Base-by-base conservation (phyloP, 768 basidiomycete species). In the Xerocomellus intermedius region DNA sequence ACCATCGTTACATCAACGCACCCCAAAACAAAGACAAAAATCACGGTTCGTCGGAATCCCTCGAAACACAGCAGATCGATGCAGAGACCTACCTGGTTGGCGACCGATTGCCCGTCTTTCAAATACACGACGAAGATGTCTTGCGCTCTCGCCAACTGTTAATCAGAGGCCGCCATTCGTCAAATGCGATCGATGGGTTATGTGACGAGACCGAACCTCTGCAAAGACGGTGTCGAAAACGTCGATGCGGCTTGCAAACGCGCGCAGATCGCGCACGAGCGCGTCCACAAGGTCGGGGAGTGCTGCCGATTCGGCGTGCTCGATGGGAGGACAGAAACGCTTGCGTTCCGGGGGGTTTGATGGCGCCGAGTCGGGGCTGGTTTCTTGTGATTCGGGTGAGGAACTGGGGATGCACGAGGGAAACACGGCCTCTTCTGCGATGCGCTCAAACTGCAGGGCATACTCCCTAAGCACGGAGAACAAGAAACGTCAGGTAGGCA, bases 21-120 rank as follows among this genome's bases (percentile, higher is more conserved):
- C 14, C 19, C 26, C 19, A 8, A 32, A 13, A 3, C 8, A 17
- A 17, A 14, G 17, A 21, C 5, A 22, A 8, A 21, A 17, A 42
- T 8, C 10, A 26, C 2, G 8, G 14, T 30, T 19, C 5, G 33
- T 32, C 33, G 3, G 12, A 26, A 35, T 8, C 30, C 4, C 17
- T 32, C 10, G 9, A 38, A 17, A 36, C n/a, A 21, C 8, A 10
- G 22, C 16, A 21, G 2, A 8, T 2, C 8, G n/a, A 36, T 8
- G 5, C 16, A 30, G 35, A 14, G 5, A 45, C 55, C 12, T 14
- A 59, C 63, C 55, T 35, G 55, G 41, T 59, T 32, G 8, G 32
- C 30, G 14, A 46, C 24, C 14, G 64, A 62, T 42, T 54, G 60
- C 13, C 64, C 60, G 22, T 65, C 64, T 41, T 64, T 65, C 42